phyloP scores from a whole-genome alignment of 1,284 basidiomycete species.

The Ceratobasidium sp. region DNA sequence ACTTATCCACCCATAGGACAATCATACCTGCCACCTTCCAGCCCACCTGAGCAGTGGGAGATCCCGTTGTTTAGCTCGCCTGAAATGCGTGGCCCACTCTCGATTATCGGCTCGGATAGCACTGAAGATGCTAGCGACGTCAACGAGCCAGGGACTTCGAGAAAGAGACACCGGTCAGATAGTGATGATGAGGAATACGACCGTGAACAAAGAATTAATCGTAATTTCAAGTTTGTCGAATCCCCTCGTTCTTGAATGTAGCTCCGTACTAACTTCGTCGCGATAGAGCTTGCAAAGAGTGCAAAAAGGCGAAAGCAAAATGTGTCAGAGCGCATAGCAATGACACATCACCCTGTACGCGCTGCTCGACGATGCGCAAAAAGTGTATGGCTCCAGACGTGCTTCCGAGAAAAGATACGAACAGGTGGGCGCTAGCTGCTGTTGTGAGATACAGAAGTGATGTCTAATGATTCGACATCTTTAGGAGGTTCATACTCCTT shows the following conservation, averaged over 20 bases:
- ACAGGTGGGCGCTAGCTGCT: background rate
- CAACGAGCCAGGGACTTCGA: background rate
- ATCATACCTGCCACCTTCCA: background rate
- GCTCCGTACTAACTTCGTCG: background rate
- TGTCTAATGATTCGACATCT: background rate
- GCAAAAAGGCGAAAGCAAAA: constrained; percentile 8
- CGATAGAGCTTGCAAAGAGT: background rate
- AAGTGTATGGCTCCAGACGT: background rate
- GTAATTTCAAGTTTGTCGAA: background rate
- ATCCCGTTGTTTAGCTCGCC: constrained; percentile 4
- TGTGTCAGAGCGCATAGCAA: background rate
- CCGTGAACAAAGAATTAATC: background rate
- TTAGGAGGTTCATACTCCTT: constrained; percentile 1
- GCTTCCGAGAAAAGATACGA: background rate
- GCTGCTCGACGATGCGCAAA: background rate
- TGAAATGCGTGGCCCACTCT: background rate
- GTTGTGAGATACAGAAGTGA: background rate
- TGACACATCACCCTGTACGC: background rate
- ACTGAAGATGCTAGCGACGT: background rate
- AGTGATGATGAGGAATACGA: constrained; percentile 5
- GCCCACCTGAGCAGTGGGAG: background rate
- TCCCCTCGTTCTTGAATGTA: background rate
- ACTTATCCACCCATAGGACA: background rate
- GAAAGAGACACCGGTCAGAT: background rate
- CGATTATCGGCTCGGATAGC: background rate